A percentile compares a stretch with the other conserved stretches of the same genome.
Evolutionary conservation across 345 rosid genomes (phyloP).

Genomic region (Carallia brachiata): DNA sequence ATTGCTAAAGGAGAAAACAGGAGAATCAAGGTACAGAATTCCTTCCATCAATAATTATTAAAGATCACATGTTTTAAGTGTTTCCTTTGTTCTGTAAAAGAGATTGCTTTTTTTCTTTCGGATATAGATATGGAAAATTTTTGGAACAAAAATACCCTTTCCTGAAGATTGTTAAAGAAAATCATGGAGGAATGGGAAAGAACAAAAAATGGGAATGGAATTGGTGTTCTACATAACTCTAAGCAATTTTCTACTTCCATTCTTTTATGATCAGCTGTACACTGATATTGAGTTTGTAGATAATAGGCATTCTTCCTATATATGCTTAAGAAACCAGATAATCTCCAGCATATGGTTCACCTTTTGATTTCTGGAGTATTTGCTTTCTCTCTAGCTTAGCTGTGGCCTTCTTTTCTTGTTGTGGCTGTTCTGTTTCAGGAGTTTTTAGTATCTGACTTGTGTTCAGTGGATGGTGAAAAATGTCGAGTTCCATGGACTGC

Average conservation of each 20-base stretch:
- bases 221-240: neutral
- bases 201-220: neutral
- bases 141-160: neutral
- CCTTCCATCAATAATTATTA: neutral
- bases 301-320: neutral
- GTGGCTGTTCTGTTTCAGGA: conserved; percentile 41
- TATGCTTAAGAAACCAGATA: neutral
- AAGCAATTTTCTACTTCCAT: neutral
- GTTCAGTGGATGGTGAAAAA: conserved; percentile 42
- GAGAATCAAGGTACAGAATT: conserved; percentile 50
- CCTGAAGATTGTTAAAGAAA: neutral
- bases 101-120: neutral
- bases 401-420: neutral
- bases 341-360: neutral
- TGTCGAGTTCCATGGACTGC: conserved; percentile 65
- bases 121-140: neutral
- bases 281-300: neutral
- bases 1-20: conserved; percentile 35
- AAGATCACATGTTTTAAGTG: neutral
- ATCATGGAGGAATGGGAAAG: neutral
- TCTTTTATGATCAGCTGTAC: too few relatives aligned
- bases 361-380: neutral
- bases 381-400: neutral
- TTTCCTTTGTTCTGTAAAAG: neutral
- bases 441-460: conserved; percentile 58